Base-by-base conservation (phyloP, 169 alveolate species). In the Eimeria necatrix region DNA sequence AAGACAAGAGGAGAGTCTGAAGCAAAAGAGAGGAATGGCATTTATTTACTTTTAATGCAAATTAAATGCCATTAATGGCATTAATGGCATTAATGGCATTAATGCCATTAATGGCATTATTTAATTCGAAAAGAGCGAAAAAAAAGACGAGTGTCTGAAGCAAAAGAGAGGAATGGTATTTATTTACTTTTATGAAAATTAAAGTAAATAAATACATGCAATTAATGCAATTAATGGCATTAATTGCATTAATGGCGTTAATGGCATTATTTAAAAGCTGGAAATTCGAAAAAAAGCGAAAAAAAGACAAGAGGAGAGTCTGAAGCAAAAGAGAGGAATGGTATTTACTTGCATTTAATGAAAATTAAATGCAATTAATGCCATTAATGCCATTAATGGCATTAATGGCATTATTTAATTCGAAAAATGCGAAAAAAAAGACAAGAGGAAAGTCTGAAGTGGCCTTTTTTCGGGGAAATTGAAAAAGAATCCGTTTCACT, bases 21-120 rank as follows among this genome's bases (percentile, higher is more conserved):
- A 4, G 81, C 70, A 78, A 59, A 12, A 49, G 61, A 8, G 94
- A 70, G 24, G 94, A 88, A 56, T 73, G 22, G 32, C n/a, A n/a
- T n/a, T n/a, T n/a, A n/a, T n/a, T n/a, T n/a, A n/a, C n/a, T n/a
- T n/a, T n/a, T n/a, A n/a, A n/a, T n/a, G n/a, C n/a, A n/a, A n/a
- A n/a, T n/a, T n/a, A n/a, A n/a, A n/a, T n/a, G n/a, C n/a, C n/a
- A n/a, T n/a, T n/a, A n/a, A n/a, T n/a, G n/a, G n/a, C n/a, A n/a
- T n/a, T n/a, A n/a, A n/a, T n/a, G n/a, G n/a, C n/a, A n/a, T n/a
- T n/a, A n/a, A n/a, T n/a, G n/a, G n/a, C n/a, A n/a, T n/a, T n/a
- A 61, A 4, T 6, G 41, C 4, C 4, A 4, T 61, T 4, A n/a
- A 18, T 26, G 4, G 73, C 6, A 18, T n/a, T n/a, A n/a, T n/a